Evolutionary conservation across 306 rosid species (phyloP).

Genomic region (Biancaea sappan): DNA sequence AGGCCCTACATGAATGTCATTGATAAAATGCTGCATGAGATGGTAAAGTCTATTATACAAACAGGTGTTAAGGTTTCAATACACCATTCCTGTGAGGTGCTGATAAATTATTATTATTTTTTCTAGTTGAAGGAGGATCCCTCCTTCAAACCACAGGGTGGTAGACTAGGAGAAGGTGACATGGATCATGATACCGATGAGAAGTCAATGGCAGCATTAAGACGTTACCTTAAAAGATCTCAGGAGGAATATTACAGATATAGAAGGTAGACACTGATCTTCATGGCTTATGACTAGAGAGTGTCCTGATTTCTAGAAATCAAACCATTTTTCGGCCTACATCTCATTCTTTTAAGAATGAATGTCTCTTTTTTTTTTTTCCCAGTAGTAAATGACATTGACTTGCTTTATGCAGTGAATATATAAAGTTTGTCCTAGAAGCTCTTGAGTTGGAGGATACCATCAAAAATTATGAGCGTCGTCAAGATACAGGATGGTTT

Average conservation of each 20-base stretch:
- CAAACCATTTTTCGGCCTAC: too few species aligned
- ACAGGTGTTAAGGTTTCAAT: constrained; percentile 17
- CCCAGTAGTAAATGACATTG: constrained; percentile 17
- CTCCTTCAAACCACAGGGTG: constrained; percentile 97
- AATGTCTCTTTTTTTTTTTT: too few species aligned
- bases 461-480: constrained; percentile 67
- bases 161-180: constrained; percentile 84
- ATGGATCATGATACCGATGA: constrained; percentile 95
- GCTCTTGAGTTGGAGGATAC: constrained; percentile 97
- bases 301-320: neutral
- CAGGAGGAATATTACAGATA: constrained; percentile 83
- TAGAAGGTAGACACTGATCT: constrained; percentile 64
- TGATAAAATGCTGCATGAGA: constrained; percentile 69
- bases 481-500: constrained; percentile 80
- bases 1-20: constrained; percentile 91
- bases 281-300: neutral
- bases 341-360: too few species aligned
- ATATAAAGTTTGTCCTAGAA: constrained; percentile 69
- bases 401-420: constrained; percentile 64
- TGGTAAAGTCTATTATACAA: constrained; percentile 55
- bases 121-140: constrained; percentile 86
- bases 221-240: constrained; percentile 85
- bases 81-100: neutral
- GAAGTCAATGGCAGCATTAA: constrained; percentile 90
- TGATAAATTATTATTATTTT: constrained; percentile 13